A percentile compares a stretch with the other conserved stretches of the same genome.
phyloP scores from a whole-genome alignment of 2,329 filamentous ascomycete genomes.

The Colletotrichum lini region DNA sequence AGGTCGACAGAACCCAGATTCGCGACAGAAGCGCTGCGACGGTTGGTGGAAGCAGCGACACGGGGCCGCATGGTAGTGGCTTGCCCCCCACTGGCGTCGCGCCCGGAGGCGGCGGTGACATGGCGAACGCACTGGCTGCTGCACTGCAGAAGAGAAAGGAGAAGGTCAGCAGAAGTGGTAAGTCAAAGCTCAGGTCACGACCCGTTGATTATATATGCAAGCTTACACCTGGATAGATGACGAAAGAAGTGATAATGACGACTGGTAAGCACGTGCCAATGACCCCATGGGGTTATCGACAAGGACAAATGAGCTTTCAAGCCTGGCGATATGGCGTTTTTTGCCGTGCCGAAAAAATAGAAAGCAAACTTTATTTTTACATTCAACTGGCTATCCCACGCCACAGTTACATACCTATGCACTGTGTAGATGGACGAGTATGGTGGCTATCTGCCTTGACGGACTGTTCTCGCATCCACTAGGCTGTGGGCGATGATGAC shows the following conservation, averaged over 20 bases:
- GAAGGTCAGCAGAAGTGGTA: conserved; percentile 96
- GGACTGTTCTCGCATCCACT: background rate
- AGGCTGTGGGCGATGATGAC: background rate
- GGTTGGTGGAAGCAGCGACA: conserved; percentile 60
- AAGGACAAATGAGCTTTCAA: background rate
- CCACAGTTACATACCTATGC: conserved; percentile 14
- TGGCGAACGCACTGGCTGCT: conserved; percentile 87
- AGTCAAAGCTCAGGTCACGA: conserved; percentile 57
- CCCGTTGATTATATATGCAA: conserved; percentile 20
- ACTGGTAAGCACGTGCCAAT: conserved; percentile 66
- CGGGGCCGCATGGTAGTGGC: conserved; percentile 66
- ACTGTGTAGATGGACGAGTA: conserved; percentile 4
- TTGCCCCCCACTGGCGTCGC: conserved; percentile 66
- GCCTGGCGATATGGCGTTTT: too few species aligned
- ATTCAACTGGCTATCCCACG: conserved; percentile 17
- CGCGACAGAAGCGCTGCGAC: conserved; percentile 78
- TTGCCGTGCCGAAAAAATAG: background rate
- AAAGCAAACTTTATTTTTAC: conserved; percentile 8
- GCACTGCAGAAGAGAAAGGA: conserved; percentile 87
- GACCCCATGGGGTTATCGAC: background rate
- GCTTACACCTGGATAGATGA: conserved; percentile 70
- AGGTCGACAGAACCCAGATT: conserved; percentile 80
- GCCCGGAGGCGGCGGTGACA: conserved; percentile 71
- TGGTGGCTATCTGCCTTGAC: background rate
- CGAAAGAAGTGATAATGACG: conserved; percentile 80